A percentile compares a stretch with the other conserved stretches of the same genome.
Evolutionary conservation across 75 land plant species (phyloP).

Genomic region (Selaginella moellendorffii): DNA sequence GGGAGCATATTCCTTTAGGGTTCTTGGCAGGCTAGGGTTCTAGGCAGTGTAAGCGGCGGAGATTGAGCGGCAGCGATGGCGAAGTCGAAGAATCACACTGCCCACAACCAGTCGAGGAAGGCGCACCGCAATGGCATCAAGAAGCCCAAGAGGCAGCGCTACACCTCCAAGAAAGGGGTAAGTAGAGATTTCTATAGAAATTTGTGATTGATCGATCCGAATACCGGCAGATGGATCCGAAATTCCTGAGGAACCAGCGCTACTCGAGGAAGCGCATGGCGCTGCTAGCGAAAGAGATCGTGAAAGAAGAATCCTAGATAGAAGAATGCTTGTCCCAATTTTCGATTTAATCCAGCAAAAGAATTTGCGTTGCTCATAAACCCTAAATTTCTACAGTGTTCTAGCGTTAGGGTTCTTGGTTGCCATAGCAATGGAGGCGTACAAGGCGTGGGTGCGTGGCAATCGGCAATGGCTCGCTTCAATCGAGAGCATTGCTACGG

Average conservation of each 20-base stretch:
- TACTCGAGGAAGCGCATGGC: slow-evolving; percentile 26
- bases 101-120: slow-evolving; percentile 88
- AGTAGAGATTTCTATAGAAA: slow-evolving; percentile 1
- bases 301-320: no score
- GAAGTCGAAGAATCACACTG: slow-evolving; percentile 93
- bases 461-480: slow-evolving; percentile 70
- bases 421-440: slow-evolving; percentile 46
- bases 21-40: no score
- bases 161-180: slow-evolving; percentile 82
- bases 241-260: slow-evolving; percentile 26
- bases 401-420: neutral
- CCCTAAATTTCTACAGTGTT: no score
- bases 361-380: no score
- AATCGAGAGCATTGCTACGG: slow-evolving; percentile 77
- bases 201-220: no score
- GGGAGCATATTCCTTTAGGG: no score
- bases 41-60: no score
- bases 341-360: no score
- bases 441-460: slow-evolving; percentile 67
- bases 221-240: no score
- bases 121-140: slow-evolving; percentile 81
- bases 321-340: no score
- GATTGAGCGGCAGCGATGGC: no score
- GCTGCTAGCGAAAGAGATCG: no score
- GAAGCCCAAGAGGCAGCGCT: slow-evolving; percentile 63